Evolutionary conservation across 306 rosid species (phyloP), one percentile per base, ranked within the genome.

Genomic region (Glycine tomentella): DNA sequence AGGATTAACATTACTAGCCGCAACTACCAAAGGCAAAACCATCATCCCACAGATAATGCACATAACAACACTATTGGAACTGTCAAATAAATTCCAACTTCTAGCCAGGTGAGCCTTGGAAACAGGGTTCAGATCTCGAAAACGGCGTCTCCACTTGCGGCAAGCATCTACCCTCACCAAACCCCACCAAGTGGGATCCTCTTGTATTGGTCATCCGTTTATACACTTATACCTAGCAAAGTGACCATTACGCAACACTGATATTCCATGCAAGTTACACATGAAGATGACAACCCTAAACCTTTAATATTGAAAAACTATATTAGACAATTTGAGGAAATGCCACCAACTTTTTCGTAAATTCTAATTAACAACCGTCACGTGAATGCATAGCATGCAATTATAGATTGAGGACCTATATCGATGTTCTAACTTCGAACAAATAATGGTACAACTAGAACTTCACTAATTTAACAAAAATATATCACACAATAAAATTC

Each of bases 391-490:
- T 56, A 13, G 56, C 50, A 16, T 48, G 68, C 56, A 52, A 64
- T 44, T 63, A 70, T 64, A 77, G 78, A 83, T 46, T 66, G 78
- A 36, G 38, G 34, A 34, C 66, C 52, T 56, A 64, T 63, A 61
- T 10, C 25, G 13, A 53, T 66, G 80, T 42, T 49, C 8, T 17
- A 34, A 81, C 57, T 42, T 49, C 8, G 34, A 34, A 81, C 57
- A 46, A 48, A 71, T 66, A 59, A 49, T 52, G 40, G 14, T 58
- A 55, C 20, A 11, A 40, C 5, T 14, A 64, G 52, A 78, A 57
- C 55, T 56, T 49, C n/a, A 61, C 66, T 2, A 10, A 69, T 38
- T 15, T 45, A 61, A 57, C 9, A 52, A 64, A 52, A 55, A 42
- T 15, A 61, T 3, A 76, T 38, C 63, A 44, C 42, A 63, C 42